phyloP scores from a whole-genome alignment of 768 basidiomycete species.

The Pholiota microspora region DNA sequence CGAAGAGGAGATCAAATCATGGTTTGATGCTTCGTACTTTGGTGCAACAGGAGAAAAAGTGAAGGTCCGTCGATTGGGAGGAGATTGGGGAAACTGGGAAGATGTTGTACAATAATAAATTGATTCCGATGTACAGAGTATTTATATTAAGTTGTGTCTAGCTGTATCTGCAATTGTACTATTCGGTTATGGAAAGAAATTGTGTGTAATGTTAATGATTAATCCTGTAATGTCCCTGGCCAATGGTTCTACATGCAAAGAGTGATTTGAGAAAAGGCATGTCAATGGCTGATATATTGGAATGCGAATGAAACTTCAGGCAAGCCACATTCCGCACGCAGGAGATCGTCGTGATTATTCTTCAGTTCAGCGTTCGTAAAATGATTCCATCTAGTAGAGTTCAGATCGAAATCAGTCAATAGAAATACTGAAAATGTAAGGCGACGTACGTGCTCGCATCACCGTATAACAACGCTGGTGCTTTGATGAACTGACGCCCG shows the following conservation, averaged over 20 bases:
- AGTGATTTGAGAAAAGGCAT: not conserved
- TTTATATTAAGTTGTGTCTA: conserved; percentile 15
- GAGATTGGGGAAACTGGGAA: conserved; percentile 76
- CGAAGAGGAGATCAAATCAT: conserved; percentile 76
- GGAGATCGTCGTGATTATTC: conserved; percentile 92
- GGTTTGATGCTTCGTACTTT: conserved; percentile 83
- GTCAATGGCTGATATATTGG: conserved; percentile 88
- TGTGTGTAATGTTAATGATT: too few species aligned
- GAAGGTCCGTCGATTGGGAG: conserved; percentile 61
- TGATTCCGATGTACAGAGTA: conserved; percentile 9
- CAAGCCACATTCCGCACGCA: conserved; percentile 83
- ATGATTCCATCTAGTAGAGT: conserved; percentile 96
- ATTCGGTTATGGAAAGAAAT: conserved; percentile 11
- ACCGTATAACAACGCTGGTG: conserved; percentile 87
- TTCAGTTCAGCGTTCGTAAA: conserved; percentile 86
- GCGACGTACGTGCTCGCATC: conserved; percentile 92
- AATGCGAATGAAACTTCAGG: conserved; percentile 93
- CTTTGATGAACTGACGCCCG: conserved; percentile 80
- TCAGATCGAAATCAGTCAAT: not conserved
- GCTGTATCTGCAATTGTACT: conserved; percentile 10
- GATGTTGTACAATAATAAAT: conserved; percentile 48
- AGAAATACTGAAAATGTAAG: not conserved
- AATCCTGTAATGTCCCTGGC: conserved; percentile 5
- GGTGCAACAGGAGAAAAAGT: conserved; percentile 77
- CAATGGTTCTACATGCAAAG: not conserved